A percentile compares a stretch with the other conserved stretches of the same genome.
These are phyloP conservation scores for Candida vaughaniae DNA, from an alignment of 805 yeast genomes.

Conservation along the genomic window DNA sequence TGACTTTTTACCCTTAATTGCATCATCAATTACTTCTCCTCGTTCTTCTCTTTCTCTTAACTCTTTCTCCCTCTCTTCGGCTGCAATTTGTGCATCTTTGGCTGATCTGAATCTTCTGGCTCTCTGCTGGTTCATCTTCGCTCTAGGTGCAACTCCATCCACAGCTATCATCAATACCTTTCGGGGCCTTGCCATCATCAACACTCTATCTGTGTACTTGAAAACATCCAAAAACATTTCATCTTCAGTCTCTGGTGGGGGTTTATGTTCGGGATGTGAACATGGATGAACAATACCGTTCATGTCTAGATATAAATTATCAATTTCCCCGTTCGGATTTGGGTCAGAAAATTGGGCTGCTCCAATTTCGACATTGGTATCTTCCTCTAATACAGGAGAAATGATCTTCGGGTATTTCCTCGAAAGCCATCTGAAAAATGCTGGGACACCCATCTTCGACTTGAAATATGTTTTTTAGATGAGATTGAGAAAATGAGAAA, in stretches of 20 bases:
- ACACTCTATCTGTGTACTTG: conserved; percentile 86
- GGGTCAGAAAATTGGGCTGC: conserved; percentile 71
- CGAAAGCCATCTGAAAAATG: conserved; percentile 95
- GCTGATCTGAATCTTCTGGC: conserved; percentile 92
- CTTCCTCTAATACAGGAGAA: conserved; percentile 83
- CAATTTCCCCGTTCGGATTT: conserved; percentile 95
- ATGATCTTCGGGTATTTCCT: conserved; percentile 91
- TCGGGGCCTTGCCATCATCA: conserved; percentile 92
- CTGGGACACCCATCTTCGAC: conserved; percentile 99
- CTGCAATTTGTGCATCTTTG: conserved; percentile 78
- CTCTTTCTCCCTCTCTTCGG: conserved; percentile 65
- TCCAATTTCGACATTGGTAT: conserved; percentile 56
- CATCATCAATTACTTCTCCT: conserved; percentile 76
- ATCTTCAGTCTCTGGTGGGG: conserved; percentile 94
- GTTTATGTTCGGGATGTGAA: conserved; percentile 95
- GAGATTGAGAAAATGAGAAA: conserved; percentile 1
- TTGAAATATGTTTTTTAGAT: neutral
- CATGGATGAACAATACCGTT: conserved; percentile 99
- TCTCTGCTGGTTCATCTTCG: conserved; percentile 96
- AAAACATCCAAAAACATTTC: conserved; percentile 95
- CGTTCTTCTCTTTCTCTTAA: conserved; percentile 56
- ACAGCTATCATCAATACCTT: conserved; percentile 92
- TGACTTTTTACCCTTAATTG: conserved; percentile 67
- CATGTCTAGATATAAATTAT: conserved; percentile 93
- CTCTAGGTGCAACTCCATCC: conserved; percentile 99